Base-by-base conservation (phyloP, 164 flowering plant species). In the Magnolia sinica region DNA sequence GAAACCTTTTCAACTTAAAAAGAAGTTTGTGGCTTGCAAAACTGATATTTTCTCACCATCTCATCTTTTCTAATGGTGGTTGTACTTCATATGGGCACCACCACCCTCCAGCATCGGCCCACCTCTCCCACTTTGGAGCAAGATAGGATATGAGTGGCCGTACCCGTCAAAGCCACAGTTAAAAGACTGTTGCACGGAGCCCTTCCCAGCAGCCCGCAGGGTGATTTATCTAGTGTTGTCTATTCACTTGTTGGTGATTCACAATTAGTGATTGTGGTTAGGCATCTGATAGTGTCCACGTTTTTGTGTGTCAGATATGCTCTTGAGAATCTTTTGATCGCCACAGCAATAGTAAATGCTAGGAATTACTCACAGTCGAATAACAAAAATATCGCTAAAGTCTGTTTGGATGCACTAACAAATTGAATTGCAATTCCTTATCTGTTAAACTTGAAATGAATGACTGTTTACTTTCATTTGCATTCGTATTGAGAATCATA, bases 51-150 rank as follows among this genome's bases (percentile, higher is more conserved):
- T 73, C 24, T 22, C 27, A 10, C 13, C 22, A 70, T 29, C 59
- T 73, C 49, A 19, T 20, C 63, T 59, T 31, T 75, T 68, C 74
- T 72, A 27, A 45, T 58, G 78, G 78, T 65, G 22, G 58, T 45
- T 64, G 76, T 37, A 64, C 73, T 58, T 31, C 58, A n/a, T 19
- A 5, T 20, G 22, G 22, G 58, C n/a, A 27, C 58, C 71, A 68
- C 50, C 71, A 37, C 71, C 19, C 50, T 11, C 31, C 51, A 68
- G 2, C 50, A 70, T 49, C 73, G 24, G 73, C 58, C 18, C 58
- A 20, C 16, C 55, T 37, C n/a, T 58, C 49, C 71, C 75, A 64
- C 79, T 77, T 27, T 66, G 7, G 61, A 72, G 29, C 55, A 20
- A 65, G 18, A 16, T 55, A 55, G 61, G 18, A 55, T 14, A 55